Percentiles rank a stretch among this genome's conserved stretches.
Conservation (phyloP, 192 early-diverging fungal genomes). For the Pecoramyces ruminantium region DNA sequence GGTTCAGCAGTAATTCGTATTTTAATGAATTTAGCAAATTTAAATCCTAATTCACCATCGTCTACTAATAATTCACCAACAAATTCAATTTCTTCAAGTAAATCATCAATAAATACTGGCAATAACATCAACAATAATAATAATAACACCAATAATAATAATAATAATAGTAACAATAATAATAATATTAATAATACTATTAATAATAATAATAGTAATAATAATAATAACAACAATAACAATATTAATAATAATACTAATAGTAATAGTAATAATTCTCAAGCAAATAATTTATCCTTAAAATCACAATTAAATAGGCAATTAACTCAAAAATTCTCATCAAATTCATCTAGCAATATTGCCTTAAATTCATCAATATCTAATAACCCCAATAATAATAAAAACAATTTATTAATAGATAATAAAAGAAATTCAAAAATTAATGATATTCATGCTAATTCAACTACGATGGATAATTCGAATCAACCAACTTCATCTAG, state of each 20-base stretch:
- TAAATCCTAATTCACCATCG: background rate
- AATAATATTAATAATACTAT: too few species aligned
- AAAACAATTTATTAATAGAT: background rate
- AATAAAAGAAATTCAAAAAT: background rate
- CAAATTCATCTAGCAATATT: too few species aligned
- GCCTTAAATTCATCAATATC: background rate
- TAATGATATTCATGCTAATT: background rate
- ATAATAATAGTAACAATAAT: too few species aligned
- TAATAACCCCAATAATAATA: background rate
- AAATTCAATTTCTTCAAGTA: conserved; percentile 7
- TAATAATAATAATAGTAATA: too few species aligned
- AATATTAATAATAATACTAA: background rate
- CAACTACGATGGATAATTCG: background rate
- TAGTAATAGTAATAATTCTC: too few species aligned
- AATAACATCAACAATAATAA: conserved; percentile 1
- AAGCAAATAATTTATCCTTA: too few species aligned
- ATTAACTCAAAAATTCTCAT: too few species aligned
- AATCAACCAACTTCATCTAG: background rate
- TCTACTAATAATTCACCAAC: background rate
- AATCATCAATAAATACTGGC: conserved; percentile 19
- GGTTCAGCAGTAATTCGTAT: conserved; percentile 10
- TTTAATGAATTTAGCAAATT: background rate
- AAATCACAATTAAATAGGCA: too few species aligned
- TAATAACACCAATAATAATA: too few species aligned
- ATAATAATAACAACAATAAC: background rate